These are phyloP conservation scores for Fusarium hainanense DNA, from an alignment of 2,329 filamentous ascomycete genomes.

Conservation along the genomic window DNA sequence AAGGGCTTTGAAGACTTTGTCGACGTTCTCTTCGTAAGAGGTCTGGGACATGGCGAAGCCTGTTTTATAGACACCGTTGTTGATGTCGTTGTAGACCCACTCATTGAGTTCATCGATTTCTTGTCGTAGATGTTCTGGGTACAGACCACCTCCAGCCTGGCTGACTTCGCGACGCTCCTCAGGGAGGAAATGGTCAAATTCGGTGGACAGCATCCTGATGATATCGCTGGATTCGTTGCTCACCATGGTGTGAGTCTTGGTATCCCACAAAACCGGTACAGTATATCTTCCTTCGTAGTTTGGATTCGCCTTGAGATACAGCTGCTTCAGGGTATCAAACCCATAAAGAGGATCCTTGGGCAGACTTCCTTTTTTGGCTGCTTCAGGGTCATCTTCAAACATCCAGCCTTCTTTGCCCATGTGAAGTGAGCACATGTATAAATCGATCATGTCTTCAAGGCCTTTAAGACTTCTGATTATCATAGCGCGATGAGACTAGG, in stretches of 20 bases:
- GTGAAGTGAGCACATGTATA: slow-evolving; percentile 75
- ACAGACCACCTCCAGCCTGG: slow-evolving; percentile 64
- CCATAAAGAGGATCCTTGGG: slow-evolving; percentile 70
- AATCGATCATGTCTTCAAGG: slow-evolving; percentile 74
- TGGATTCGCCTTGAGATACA: slow-evolving; percentile 76
- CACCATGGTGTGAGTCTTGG: slow-evolving; percentile 75
- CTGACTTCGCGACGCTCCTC: slow-evolving; percentile 63
- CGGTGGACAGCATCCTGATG: slow-evolving; percentile 83
- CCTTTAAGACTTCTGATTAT: slow-evolving; percentile 80
- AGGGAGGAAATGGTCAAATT: slow-evolving; percentile 72
- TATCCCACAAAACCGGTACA: slow-evolving; percentile 78
- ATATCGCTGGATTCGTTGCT: slow-evolving; percentile 88
- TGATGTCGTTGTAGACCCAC: slow-evolving; percentile 70
- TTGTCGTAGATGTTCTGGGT: slow-evolving; percentile 61
- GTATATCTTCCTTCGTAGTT: slow-evolving; percentile 78
- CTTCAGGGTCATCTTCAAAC: slow-evolving; percentile 57
- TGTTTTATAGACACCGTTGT: slow-evolving; percentile 63
- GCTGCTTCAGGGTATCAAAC: slow-evolving; percentile 73
- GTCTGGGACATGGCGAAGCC: slow-evolving; percentile 75
- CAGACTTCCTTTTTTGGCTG: slow-evolving; percentile 49
- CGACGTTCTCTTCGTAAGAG: slow-evolving; percentile 72
- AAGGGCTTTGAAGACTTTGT: slow-evolving; percentile 70
- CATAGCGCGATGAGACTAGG: slow-evolving; percentile 68
- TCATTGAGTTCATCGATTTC: slow-evolving; percentile 74
- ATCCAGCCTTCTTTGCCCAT: slow-evolving; percentile 70